Percentiles rank a stretch among this genome's conserved stretches.
phyloP scores from a whole-genome alignment of 257 asterid genomes.

The Cinchona pubescens region DNA sequence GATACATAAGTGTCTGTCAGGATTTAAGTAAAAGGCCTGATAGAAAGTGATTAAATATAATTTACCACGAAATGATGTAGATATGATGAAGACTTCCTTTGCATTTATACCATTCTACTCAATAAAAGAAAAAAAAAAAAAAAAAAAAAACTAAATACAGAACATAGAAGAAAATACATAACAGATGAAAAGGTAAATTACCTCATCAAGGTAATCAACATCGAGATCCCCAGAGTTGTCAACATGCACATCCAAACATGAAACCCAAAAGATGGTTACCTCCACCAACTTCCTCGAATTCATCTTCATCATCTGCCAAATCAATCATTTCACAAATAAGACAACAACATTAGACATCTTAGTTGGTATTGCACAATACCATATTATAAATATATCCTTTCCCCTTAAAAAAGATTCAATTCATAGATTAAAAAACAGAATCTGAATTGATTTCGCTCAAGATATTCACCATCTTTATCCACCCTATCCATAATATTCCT shows the following conservation, averaged over 20 bases:
- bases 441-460: background rate
- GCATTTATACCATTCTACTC: background rate
- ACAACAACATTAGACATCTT: conserved; percentile 1
- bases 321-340: conserved; percentile 15
- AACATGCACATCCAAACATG: conserved; percentile 98
- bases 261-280: conserved; percentile 85
- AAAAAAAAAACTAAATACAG: too few relatives aligned
- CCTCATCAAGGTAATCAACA: conserved; percentile 98
- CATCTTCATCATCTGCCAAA: conserved; percentile 89
- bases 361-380: background rate
- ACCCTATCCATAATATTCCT: background rate
- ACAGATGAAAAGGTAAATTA: conserved; percentile 24
- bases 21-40: background rate
- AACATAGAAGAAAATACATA: background rate
- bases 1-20: background rate
- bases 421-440: background rate
- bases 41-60: background rate
- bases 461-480: background rate
- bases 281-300: conserved; percentile 78
- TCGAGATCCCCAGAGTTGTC: conserved; percentile 96
- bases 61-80: background rate
- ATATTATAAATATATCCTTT: background rate
- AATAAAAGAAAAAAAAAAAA: background rate
- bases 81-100: background rate
- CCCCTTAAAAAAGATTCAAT: background rate